phyloP scores from a whole-genome alignment of 1,139 yeast genomes.

The Pichiaceae sp. region DNA sequence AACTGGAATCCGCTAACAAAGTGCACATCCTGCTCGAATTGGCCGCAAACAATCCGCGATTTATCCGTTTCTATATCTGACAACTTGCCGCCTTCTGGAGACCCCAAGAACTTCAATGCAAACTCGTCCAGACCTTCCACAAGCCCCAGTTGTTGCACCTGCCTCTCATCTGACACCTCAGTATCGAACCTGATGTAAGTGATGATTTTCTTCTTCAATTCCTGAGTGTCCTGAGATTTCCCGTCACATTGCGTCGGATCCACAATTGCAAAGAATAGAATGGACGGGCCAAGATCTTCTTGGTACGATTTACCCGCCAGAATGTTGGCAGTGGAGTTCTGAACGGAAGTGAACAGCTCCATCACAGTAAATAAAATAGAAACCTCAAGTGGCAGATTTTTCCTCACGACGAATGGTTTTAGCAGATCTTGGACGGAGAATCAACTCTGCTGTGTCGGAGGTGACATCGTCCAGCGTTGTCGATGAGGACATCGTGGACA shows the following conservation, averaged over 20 bases:
- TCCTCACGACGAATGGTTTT: constrained; percentile 58
- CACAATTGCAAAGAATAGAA: constrained; percentile 13
- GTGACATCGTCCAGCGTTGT: constrained; percentile 56
- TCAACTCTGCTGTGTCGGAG: constrained; percentile 66
- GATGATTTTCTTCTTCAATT: constrained; percentile 13
- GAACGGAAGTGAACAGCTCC: neutral
- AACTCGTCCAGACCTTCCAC: constrained; percentile 21
- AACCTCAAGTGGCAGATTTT: neutral
- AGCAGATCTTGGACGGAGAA: constrained; percentile 87
- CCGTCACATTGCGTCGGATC: constrained; percentile 7
- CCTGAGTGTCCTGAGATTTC: constrained; percentile 11
- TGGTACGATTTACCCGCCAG: neutral
- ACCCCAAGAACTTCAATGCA: constrained; percentile 14
- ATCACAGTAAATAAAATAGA: neutral
- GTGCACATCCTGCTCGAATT: constrained; percentile 16
- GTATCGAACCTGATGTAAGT: constrained; percentile 14
- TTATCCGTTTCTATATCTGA: constrained; percentile 22
- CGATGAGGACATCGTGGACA: constrained; percentile 51
- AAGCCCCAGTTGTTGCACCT: constrained; percentile 19
- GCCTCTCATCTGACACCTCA: constrained; percentile 14
- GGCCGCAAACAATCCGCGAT: constrained; percentile 18
- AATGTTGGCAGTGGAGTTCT: neutral
- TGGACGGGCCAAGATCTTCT: constrained; percentile 6
- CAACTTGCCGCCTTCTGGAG: neutral
- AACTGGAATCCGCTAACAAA: constrained; percentile 18